Evolutionary conservation across 805 yeast species (phyloP).

Genomic region (Saccharomyces mikatae): DNA sequence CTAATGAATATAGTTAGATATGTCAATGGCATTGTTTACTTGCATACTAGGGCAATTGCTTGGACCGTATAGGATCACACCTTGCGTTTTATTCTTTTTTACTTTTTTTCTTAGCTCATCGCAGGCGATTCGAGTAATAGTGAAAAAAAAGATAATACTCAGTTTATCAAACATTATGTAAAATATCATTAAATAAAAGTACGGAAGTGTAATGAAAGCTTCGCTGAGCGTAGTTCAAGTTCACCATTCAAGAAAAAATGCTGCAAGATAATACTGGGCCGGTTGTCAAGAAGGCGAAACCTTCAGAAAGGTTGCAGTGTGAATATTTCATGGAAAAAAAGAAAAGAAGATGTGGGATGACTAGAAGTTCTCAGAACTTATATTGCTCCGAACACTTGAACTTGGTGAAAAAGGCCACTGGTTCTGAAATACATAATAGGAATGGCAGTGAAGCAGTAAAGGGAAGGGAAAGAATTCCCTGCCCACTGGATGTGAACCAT

Average conservation of each 20-base stretch:
- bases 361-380: slow-evolving; percentile 8
- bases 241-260: neutral
- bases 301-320: slow-evolving; percentile 16
- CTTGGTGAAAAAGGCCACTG: slow-evolving; percentile 40
- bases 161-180: neutral
- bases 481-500: slow-evolving; percentile 74
- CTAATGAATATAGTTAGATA: no score
- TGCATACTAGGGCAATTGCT: no score
- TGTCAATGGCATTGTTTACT: no score
- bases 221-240: neutral
- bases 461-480: slow-evolving; percentile 36
- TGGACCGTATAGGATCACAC: neutral
- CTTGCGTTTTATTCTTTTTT: neutral
- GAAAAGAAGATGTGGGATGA: slow-evolving; percentile 29
- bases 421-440: neutral
- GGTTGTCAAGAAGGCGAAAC: neutral
- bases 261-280: neutral
- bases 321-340: slow-evolving; percentile 20
- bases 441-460: neutral
- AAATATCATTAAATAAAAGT: neutral
- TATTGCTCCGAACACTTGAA: slow-evolving; percentile 68
- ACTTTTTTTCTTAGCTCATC: neutral
- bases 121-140: neutral
- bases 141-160: neutral
- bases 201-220: neutral